A percentile compares a stretch with the other conserved stretches of the same genome.
phyloP scores from a whole-genome alignment of 495 filamentous ascomycete genomes.

The Annulohypoxylon nitens region DNA sequence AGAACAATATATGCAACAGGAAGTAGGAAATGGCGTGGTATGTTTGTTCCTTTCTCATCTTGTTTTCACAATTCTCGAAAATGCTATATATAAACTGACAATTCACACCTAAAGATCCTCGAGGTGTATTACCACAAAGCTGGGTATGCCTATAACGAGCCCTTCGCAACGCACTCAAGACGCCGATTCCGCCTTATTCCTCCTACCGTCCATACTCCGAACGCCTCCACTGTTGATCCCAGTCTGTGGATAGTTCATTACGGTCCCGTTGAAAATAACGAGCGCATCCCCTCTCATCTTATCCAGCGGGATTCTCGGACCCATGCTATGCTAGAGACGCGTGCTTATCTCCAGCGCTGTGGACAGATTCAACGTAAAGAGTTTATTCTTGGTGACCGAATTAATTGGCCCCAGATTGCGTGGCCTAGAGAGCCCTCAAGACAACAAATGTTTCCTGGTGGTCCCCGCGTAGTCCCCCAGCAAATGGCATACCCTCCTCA shows the following conservation, averaged over 20 bases:
- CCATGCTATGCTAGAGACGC: constrained; percentile 71
- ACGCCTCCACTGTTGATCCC: constrained; percentile 76
- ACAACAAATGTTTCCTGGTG: constrained; percentile 58
- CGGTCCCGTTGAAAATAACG: constrained; percentile 74
- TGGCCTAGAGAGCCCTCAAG: constrained; percentile 67
- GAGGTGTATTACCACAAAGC: constrained; percentile 86
- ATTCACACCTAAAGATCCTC: constrained; percentile 60
- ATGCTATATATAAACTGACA: constrained; percentile 9
- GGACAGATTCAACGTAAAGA: constrained; percentile 90
- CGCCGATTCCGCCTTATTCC: constrained; percentile 85
- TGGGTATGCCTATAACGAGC: constrained; percentile 80
- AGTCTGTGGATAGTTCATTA: constrained; percentile 97
- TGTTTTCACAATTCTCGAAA: not conserved
- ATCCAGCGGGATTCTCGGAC: constrained; percentile 71
- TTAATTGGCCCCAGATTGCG: constrained; percentile 88
- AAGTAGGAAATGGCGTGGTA: constrained; percentile 81
- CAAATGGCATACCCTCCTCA: constrained; percentile 67
- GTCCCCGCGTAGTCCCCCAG: constrained; percentile 60
- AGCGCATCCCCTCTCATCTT: constrained; percentile 74
- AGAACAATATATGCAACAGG: constrained; percentile 77
- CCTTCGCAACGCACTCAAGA: constrained; percentile 77
- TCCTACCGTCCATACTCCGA: constrained; percentile 69
- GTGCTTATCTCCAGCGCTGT: constrained; percentile 77
- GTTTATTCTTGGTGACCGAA: constrained; percentile 90
- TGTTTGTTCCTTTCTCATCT: constrained; percentile 46